phyloP scores from a whole-genome alignment of 768 basidiomycete genomes.

The Suillus bovinus region DNA sequence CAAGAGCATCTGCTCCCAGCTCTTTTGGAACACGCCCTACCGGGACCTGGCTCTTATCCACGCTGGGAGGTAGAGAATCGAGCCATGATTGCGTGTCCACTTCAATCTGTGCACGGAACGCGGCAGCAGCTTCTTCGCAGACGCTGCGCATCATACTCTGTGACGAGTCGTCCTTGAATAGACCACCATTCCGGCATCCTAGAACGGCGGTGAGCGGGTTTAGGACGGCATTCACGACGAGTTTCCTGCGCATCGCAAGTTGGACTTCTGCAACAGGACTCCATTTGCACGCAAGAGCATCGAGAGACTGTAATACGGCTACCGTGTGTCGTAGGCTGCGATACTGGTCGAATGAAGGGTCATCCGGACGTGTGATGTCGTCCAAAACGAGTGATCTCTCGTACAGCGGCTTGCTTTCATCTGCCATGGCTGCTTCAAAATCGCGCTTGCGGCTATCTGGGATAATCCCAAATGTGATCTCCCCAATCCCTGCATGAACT shows the following conservation, averaged over 20 bases:
- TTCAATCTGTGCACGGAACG: conserved; percentile 54
- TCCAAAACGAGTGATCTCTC: conserved; percentile 49
- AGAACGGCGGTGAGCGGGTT: conserved; percentile 86
- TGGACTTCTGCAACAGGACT: conserved; percentile 66
- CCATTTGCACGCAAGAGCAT: conserved; percentile 62
- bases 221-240: conserved; percentile 79
- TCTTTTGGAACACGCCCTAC: conserved; percentile 45
- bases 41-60: conserved; percentile 25
- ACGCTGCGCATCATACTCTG: conserved; percentile 48
- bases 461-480: conserved; percentile 76
- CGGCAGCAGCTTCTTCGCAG: conserved; percentile 69
- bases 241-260: conserved; percentile 70
- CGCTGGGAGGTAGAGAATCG: conserved; percentile 23
- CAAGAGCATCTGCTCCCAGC: conserved; percentile 47
- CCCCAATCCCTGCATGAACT: conserved; percentile 70
- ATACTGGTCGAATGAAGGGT: conserved; percentile 46
- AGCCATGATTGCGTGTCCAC: conserved; percentile 35
- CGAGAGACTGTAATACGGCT: conserved; percentile 56
- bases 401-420: conserved; percentile 31
- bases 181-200: conserved; percentile 76
- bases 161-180: conserved; percentile 51
- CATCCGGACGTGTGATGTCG: conserved; percentile 47
- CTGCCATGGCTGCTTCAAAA: conserved; percentile 56
- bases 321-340: conserved; percentile 67
- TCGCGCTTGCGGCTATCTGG: conserved; percentile 64